These are phyloP conservation scores for Debaryomyces sp. DNA, from an alignment of 1,139 yeast species.

Conservation along the genomic window DNA sequence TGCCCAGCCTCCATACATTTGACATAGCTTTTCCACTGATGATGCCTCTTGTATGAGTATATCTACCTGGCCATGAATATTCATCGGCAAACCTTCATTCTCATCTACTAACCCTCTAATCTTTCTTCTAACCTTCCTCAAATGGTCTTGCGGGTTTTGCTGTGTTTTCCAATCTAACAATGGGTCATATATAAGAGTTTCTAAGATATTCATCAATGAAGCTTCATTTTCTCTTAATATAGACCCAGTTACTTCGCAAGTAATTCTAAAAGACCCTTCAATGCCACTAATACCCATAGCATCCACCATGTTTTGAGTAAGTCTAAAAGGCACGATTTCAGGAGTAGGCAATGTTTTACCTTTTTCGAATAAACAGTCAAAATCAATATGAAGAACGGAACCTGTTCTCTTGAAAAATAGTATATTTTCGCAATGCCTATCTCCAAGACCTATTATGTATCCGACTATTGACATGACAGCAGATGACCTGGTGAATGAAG, in stretches of 20 bases:
- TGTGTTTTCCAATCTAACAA: conserved; percentile 68
- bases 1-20: conserved; percentile 96
- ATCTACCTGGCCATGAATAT: conserved; percentile 93
- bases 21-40: conserved; percentile 67
- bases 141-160: conserved; percentile 64
- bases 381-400: conserved; percentile 88
- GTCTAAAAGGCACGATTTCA: conserved; percentile 90
- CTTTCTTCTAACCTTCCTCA: conserved; percentile 74
- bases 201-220: conserved; percentile 87
- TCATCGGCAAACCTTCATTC: conserved; percentile 82
- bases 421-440: conserved; percentile 93
- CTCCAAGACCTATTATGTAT: conserved; percentile 87
- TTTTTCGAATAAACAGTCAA: conserved; percentile 92
- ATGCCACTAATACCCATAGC: conserved; percentile 91
- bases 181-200: conserved; percentile 91
- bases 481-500: conserved; percentile 71
- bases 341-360: conserved; percentile 75
- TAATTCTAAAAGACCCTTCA: conserved; percentile 84
- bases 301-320: conserved; percentile 86
- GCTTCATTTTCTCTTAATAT: conserved; percentile 80
- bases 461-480: conserved; percentile 99
- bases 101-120: conserved; percentile 79
- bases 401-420: conserved; percentile 76
- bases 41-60: conserved; percentile 84
- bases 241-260: conserved; percentile 82